Evolutionary conservation across 2,329 filamentous ascomycete genomes (phyloP).

Genomic region (Venturiaceae sp.): DNA sequence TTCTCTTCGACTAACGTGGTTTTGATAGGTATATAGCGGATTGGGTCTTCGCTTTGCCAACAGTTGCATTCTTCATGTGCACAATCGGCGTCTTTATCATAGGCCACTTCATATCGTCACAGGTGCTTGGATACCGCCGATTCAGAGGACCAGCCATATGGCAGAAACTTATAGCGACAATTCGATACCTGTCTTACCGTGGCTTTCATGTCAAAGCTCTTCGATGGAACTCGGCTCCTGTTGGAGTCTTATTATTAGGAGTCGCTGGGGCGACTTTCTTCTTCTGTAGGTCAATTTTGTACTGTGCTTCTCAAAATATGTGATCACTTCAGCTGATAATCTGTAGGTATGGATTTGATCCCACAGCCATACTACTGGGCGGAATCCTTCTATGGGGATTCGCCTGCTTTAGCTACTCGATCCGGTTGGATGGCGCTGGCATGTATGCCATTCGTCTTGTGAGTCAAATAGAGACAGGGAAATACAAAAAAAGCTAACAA

Average conservation of each 20-base stretch:
- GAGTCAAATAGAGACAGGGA: not conserved
- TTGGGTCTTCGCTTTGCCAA: slow-evolving; percentile 41
- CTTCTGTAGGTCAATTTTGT: slow-evolving; percentile 56
- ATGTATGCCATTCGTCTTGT: slow-evolving; percentile 61
- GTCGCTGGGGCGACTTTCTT: slow-evolving; percentile 17
- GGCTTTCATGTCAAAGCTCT: slow-evolving; percentile 16
- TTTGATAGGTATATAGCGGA: slow-evolving; percentile 42
- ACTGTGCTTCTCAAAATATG: slow-evolving; percentile 85
- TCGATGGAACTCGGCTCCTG: slow-evolving; percentile 19
- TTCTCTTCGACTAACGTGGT: not conserved
- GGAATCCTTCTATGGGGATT: slow-evolving; percentile 68
- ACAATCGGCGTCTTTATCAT: slow-evolving; percentile 40
- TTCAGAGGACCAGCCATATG: slow-evolving; percentile 7
- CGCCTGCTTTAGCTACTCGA: slow-evolving; percentile 77
- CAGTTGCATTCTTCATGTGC: slow-evolving; percentile 42
- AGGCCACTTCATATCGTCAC: slow-evolving; percentile 22
- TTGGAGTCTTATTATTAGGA: slow-evolving; percentile 17
- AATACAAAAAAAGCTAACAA: not conserved
- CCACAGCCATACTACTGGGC: slow-evolving; percentile 84
- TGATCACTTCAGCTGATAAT: slow-evolving; percentile 39
- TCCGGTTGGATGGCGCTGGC: slow-evolving; percentile 88
- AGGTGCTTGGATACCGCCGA: slow-evolving; percentile 16
- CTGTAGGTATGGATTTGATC: slow-evolving; percentile 58
- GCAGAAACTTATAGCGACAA: slow-evolving; percentile 12
- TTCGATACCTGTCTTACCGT: slow-evolving; percentile 20